Evolutionary conservation across 768 basidiomycete species (phyloP).

Genomic region (Tylopilus rubrobrunneus): DNA sequence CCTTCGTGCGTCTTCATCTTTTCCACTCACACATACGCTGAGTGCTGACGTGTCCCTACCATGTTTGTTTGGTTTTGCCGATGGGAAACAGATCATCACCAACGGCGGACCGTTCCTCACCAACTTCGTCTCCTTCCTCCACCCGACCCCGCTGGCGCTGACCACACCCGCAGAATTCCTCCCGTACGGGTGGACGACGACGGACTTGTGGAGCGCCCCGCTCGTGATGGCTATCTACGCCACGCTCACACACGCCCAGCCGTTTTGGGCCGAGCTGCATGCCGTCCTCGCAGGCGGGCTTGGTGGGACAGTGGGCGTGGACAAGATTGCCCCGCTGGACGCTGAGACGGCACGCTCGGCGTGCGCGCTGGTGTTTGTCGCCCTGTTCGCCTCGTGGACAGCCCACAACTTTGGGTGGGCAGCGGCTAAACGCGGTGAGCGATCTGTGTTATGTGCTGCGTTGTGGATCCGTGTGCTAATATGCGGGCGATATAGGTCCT

Average conservation of each 20-base stretch:
- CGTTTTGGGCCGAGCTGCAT: constrained; percentile 71
- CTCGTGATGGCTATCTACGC: constrained; percentile 75
- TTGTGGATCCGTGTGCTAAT: background rate
- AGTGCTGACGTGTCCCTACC: no score
- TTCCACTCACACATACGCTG: background rate
- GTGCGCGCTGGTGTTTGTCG: constrained; percentile 63
- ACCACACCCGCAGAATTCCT: constrained; percentile 77
- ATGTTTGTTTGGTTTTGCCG: no score
- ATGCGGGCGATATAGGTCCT: background rate
- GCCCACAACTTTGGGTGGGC: constrained; percentile 54
- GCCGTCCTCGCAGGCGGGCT: constrained; percentile 43
- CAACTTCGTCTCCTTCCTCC: constrained; percentile 71
- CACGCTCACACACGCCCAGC: constrained; percentile 81
- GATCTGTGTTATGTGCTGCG: background rate
- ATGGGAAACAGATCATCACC: constrained; percentile 49
- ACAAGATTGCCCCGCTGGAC: constrained; percentile 47
- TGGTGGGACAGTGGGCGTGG: constrained; percentile 26
- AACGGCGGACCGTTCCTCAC: constrained; percentile 81
- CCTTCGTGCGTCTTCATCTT: constrained; percentile 48
- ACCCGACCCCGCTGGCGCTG: constrained; percentile 63
- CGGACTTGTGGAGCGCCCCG: constrained; percentile 85
- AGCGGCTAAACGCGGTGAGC: constrained; percentile 18
- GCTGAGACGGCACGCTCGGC: constrained; percentile 64
- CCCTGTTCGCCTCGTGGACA: constrained; percentile 59
- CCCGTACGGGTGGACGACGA: constrained; percentile 81